phyloP scores from a whole-genome alignment of 345 rosid species.

The Citrus mangshanensis region DNA sequence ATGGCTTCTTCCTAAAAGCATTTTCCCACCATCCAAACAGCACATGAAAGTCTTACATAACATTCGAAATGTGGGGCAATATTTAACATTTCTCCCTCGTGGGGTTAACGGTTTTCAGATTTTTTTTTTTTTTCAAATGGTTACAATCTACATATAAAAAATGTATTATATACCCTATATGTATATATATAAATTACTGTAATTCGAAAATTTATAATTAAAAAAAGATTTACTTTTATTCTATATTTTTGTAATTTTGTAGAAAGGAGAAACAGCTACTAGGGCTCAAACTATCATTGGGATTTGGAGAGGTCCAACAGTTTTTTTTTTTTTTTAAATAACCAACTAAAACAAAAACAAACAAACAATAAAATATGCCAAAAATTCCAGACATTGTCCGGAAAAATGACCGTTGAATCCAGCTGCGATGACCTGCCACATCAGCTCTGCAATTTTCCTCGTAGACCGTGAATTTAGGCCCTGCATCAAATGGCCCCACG shows the following conservation, averaged over 20 bases:
- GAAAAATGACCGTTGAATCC: slow-evolving; percentile 7
- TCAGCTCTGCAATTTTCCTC: slow-evolving; percentile 2
- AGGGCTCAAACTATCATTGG: too few relatives aligned
- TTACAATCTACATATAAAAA: too few relatives aligned
- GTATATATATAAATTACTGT: too few relatives aligned
- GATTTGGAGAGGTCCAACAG: too few relatives aligned
- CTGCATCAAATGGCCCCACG: slow-evolving; percentile 3
- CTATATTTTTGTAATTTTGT: too few relatives aligned
- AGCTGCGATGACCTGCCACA: slow-evolving; percentile 5
- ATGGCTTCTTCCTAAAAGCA: not conserved
- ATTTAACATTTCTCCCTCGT: not conserved
- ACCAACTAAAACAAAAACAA: too few relatives aligned
- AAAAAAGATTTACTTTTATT: too few relatives aligned
- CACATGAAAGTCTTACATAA: not conserved
- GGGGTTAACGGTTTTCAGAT: not conserved
- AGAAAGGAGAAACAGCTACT: too few relatives aligned
- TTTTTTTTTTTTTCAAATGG: too few relatives aligned
- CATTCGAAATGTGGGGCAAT: not conserved
- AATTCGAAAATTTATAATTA: too few relatives aligned
- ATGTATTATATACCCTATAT: too few relatives aligned
- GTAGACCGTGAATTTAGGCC: slow-evolving; percentile 3
- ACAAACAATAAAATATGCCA: not conserved
- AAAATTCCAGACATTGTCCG: not conserved
- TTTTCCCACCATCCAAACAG: slow-evolving; percentile 2
- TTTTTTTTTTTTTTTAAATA: too few relatives aligned